Evolutionary conservation across 129 eudicot genomes (phyloP).

Genomic region (Pulicaria dysenterica): DNA sequence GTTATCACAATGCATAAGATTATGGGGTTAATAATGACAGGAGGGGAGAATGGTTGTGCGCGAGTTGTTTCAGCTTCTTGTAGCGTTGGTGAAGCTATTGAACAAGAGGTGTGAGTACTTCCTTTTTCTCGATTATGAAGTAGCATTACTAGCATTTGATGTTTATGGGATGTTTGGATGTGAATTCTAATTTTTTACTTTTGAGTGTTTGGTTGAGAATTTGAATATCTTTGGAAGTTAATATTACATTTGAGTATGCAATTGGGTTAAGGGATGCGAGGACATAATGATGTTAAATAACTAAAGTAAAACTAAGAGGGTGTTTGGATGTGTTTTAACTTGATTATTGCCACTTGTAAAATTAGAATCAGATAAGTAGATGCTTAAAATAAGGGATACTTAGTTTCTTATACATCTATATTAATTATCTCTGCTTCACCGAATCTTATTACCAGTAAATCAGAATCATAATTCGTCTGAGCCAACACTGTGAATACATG

Average conservation of each 20-base stretch:
- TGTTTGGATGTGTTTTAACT: not conserved
- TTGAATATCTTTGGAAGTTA: not conserved
- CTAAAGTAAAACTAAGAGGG: not conserved
- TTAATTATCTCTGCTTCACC: not conserved
- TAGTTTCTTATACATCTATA: not conserved
- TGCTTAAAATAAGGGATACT: not conserved
- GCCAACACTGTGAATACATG: conserved; percentile 6
- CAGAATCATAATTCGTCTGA: not conserved
- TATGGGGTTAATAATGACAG: conserved; percentile 79
- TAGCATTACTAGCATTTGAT: not conserved
- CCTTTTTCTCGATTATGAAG: not conserved
- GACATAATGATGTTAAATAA: not conserved
- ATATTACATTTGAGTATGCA: not conserved
- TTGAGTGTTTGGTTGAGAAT: not conserved
- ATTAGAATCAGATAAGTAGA: not conserved
- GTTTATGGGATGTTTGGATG: not conserved
- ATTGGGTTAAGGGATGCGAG: not conserved
- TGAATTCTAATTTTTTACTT: not conserved
- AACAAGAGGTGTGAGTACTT: conserved; percentile 68
- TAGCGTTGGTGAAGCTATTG: conserved; percentile 80
- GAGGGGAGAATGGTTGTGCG: conserved; percentile 71
- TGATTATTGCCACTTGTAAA: not conserved
- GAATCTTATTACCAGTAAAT: not conserved
- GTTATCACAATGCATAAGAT: conserved; percentile 94
- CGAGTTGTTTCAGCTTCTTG: conserved; percentile 82